phyloP scores from a whole-genome alignment of 345 rosid species.

The Pistacia atlantica region DNA sequence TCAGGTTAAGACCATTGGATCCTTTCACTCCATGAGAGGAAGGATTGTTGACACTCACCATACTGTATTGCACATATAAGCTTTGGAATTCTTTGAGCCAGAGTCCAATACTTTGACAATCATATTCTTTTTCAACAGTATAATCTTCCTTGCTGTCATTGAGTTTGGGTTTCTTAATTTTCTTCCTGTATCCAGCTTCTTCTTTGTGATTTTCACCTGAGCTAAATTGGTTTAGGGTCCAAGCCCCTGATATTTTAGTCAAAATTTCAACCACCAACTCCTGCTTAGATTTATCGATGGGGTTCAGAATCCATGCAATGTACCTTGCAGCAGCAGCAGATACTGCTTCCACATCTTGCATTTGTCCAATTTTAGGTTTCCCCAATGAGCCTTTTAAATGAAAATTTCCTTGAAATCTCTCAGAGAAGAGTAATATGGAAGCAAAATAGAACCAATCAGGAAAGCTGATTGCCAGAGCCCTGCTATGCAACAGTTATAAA shows the following conservation, averaged over 20 bases:
- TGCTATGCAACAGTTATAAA: constrained; percentile 33
- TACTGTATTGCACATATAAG: constrained; percentile 21
- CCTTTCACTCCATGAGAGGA: constrained; percentile 23
- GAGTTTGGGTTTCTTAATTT: constrained; percentile 45
- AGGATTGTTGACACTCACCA: constrained; percentile 21
- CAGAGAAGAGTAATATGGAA: constrained; percentile 53
- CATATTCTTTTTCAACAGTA: constrained; percentile 25
- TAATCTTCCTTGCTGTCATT: constrained; percentile 18
- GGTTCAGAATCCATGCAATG: constrained; percentile 72
- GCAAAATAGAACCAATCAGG: constrained; percentile 87
- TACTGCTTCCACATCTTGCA: constrained; percentile 28
- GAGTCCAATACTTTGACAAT: constrained; percentile 33
- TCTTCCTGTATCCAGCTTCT: constrained; percentile 33
- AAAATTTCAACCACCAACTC: constrained; percentile 48
- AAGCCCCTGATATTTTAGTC: constrained; percentile 49
- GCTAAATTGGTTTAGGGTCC: constrained; percentile 37
- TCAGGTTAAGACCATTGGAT: constrained; percentile 24
- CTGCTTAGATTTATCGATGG: constrained; percentile 47
- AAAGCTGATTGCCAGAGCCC: constrained; percentile 81
- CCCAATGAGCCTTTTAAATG: constrained; percentile 24
- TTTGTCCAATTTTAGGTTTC: constrained; percentile 22
- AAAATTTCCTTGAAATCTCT: constrained; percentile 23
- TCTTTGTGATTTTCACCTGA: constrained; percentile 28
- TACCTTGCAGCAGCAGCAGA: constrained; percentile 61
- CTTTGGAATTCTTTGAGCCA: constrained; percentile 59